Conservation (phyloP, 169 alveolate genomes). For the Babesia gibsoni region DNA sequence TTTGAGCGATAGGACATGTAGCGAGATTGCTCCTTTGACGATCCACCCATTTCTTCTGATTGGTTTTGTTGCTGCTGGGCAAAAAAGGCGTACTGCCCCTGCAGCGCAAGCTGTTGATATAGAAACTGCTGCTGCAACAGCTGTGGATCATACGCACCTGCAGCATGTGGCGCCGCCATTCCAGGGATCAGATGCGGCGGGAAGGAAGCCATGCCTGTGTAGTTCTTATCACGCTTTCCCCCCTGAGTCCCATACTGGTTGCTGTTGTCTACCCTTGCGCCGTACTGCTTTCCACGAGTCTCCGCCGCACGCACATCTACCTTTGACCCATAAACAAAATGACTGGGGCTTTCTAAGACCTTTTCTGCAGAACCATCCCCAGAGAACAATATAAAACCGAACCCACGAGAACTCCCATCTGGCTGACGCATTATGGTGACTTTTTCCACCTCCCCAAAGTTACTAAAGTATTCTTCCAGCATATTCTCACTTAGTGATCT, state of each 20-base stretch:
- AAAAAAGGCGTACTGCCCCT: constrained; percentile 21
- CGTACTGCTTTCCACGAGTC: constrained; percentile 18
- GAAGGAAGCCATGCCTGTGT: neutral
- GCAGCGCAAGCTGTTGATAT: constrained; percentile 19
- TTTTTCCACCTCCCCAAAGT: constrained; percentile 49
- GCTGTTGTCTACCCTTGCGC: neutral
- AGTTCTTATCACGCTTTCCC: neutral
- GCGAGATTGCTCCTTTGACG: constrained; percentile 5
- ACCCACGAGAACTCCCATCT: constrained; percentile 63
- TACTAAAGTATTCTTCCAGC: constrained; percentile 50
- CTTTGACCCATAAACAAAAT: constrained; percentile 57
- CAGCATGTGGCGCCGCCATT: neutral
- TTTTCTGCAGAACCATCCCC: constrained; percentile 43
- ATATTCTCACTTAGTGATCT: constrained; percentile 59
- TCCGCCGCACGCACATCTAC: constrained; percentile 66
- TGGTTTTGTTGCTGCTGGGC: constrained; percentile 12
- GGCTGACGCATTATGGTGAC: constrained; percentile 61
- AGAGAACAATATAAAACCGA: constrained; percentile 56
- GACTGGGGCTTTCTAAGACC: constrained; percentile 50
- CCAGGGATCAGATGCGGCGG: neutral
- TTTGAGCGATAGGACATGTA: constrained; percentile 13
- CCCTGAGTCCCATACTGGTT: constrained; percentile 7
- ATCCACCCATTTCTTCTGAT: neutral
- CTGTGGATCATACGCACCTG: constrained; percentile 20
- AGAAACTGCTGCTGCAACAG: no score